Base-by-base conservation (phyloP, 345 rosid genomes). In the Punica granatum region DNA sequence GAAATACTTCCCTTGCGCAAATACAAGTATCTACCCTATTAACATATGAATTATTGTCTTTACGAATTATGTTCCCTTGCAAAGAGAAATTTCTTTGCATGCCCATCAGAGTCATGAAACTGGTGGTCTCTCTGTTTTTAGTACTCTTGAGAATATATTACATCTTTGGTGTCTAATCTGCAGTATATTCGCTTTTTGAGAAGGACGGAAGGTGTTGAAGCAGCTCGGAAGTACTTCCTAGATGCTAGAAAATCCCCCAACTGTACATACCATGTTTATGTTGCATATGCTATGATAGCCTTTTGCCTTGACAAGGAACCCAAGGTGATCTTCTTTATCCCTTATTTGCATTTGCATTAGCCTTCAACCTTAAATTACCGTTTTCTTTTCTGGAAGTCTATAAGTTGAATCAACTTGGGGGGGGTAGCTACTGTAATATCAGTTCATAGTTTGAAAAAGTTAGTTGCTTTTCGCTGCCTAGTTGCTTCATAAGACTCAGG, bases 261-360 rank as follows among this genome's bases (percentile, higher is more conserved):
- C 75, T 93, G 89, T 76, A 80, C 96, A 25, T 87, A 89, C 73
- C 98, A 93, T 77, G 92, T 93, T 69, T 93, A 83, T 73, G 91
- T 93, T 72, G 97, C 98, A 36, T 90, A 87, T 80, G 97, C 96
- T 30, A 82, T 78, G 69, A 86, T 93, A 90, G 96, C 88, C 26
- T 88, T 89, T 78, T 90, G 97, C 81, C 88, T 86, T 62, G 90
- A 90, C 87, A 93, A 93, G 80, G 87, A 90, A 77, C 86, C 96
- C 68, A 90, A 93, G 97, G 97, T 93, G 42, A 35, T 51, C 11
- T 36, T 33, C 61, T 63, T 26, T 51, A 32, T 44, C 65, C 28
- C 51, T 14, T 56, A 2, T 56, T 14, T 8, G 34, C 11, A 56
- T 56, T 13, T 56, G 34, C 7, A 21, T 11, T 56, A 26, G 18